Evolutionary conservation across 2,329 filamentous ascomycete genomes (phyloP), one percentile per base, ranked within the genome.

Genomic region (Fusarium equiseti): DNA sequence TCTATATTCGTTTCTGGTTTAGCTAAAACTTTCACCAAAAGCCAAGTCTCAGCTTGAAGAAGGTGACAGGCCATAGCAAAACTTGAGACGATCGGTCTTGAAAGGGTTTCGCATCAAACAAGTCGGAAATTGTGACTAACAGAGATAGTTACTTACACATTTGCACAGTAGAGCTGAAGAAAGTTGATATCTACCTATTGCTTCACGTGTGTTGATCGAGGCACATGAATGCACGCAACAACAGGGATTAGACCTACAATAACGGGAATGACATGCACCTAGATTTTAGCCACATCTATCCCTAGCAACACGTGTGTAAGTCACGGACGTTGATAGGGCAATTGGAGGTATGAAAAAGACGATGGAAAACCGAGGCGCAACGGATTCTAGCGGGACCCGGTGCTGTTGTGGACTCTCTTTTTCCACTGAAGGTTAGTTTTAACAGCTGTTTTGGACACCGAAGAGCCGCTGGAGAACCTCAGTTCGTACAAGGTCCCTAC

Each of bases 321-420:
- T 49, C 38, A 38, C 42, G n/a, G 60, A 15, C 16, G 50, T 38
- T 71, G 69, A 71, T 71, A 71, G 69, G 69, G n/a, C 65, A 71
- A 72, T 70, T 66, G 24, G 29, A 46, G 44, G 40, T 35, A 24
- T 26, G n/a, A 24, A 51, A 20, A 20, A 27, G 16, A 62, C 42
- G 46, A 35, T 32, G 46, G 58, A 49, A n/a, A 56, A 32, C 31
- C 55, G 50, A 66, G 45, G 53, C 44, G 66, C 20, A 26, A 58
- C 52, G 48, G 56, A 29, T 44, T 29, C 38, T 31, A 68, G 35
- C 52, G 60, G 62, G 32, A 42, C 32, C 24, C 18, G 24, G 12
- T 27, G 56, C 48, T 53, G 48, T 27, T 57, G 62, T 64, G 61
- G 61, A 18, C 59, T 59, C 31, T 22, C 20, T 35, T 35, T 38